Conservation (phyloP, 2,329 filamentous ascomycete species). For the Dryadomyces quercivorus region DNA sequence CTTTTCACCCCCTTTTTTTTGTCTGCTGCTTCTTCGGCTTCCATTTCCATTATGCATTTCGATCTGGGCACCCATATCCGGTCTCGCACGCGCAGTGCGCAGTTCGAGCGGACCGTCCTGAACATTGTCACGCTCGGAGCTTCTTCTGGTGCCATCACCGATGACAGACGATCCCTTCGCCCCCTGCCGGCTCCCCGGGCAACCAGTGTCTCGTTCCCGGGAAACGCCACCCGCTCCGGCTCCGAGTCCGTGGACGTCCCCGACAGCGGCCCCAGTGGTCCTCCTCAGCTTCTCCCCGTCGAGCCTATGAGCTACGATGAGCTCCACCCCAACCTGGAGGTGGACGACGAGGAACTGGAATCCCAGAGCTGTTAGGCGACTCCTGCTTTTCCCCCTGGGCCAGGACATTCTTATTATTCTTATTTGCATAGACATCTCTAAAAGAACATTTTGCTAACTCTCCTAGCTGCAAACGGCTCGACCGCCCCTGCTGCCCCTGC, state of each 20-base stretch:
- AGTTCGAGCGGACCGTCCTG: slow-evolving; percentile 26
- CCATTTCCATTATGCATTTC: slow-evolving; percentile 25
- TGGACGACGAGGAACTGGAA: not conserved
- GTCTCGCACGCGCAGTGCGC: slow-evolving; percentile 34
- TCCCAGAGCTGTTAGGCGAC: not conserved
- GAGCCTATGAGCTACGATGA: slow-evolving; percentile 34
- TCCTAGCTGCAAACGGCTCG: slow-evolving; percentile 29
- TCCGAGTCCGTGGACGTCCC: not conserved
- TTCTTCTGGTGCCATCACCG: slow-evolving; percentile 1
- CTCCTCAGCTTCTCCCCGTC: slow-evolving; percentile 30
- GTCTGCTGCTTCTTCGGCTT: not conserved
- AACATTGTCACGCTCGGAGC: slow-evolving; percentile 7
- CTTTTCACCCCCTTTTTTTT: slow-evolving; percentile 6
- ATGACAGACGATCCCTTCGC: slow-evolving; percentile 13
- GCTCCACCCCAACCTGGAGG: slow-evolving; percentile 23
- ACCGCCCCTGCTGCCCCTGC: slow-evolving; percentile 21
- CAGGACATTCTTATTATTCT: not conserved
- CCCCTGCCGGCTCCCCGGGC: slow-evolving; percentile 19
- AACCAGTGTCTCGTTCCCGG: slow-evolving; percentile 20
- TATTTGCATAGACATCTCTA: not conserved
- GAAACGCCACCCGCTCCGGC: slow-evolving; percentile 17
- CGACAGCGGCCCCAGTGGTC: slow-evolving; percentile 18
- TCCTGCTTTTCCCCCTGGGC: slow-evolving; percentile 5
- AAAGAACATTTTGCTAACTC: slow-evolving; percentile 12
- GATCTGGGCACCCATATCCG: slow-evolving; percentile 31